phyloP scores from a whole-genome alignment of 306 rosid species.

The Prunus armeniaca region DNA sequence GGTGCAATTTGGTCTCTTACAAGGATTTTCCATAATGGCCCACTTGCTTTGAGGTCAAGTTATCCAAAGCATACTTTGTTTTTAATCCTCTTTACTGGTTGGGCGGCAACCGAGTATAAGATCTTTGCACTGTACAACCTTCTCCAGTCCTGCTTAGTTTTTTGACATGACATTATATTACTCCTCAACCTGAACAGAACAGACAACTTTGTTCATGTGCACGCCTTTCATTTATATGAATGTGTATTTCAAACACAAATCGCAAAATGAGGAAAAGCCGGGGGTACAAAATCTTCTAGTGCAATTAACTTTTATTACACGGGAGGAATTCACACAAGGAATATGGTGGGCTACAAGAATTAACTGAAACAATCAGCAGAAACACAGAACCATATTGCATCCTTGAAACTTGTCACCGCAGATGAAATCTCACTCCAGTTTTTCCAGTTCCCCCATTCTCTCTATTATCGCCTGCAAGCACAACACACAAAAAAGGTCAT shows the following conservation, averaged over 20 bases:
- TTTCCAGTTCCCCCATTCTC: slow-evolving; percentile 70
- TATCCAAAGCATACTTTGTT: neutral
- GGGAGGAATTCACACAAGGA: neutral
- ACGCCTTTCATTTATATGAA: slow-evolving; percentile 12
- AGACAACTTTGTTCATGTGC: neutral
- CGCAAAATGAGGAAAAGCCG: neutral
- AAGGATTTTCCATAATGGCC: neutral
- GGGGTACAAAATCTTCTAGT: neutral
- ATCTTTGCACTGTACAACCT: neutral
- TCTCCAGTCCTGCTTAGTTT: too few species aligned
- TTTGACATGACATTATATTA: too few species aligned
- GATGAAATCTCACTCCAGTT: slow-evolving; percentile 40
- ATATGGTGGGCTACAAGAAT: neutral
- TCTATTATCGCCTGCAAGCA: slow-evolving; percentile 53
- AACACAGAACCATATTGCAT: slow-evolving; percentile 14
- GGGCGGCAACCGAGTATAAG: neutral
- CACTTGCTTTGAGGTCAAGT: neutral
- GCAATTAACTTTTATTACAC: slow-evolving; percentile 18
- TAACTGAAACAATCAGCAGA: slow-evolving; percentile 7
- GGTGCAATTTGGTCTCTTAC: neutral
- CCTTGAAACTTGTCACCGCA: neutral
- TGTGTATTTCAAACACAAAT: slow-evolving; percentile 5
- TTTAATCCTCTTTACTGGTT: neutral
- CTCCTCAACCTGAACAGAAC: neutral
- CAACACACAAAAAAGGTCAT: neutral